phyloP scores from a whole-genome alignment of 805 yeast species.

The Lipomyces kockii region DNA sequence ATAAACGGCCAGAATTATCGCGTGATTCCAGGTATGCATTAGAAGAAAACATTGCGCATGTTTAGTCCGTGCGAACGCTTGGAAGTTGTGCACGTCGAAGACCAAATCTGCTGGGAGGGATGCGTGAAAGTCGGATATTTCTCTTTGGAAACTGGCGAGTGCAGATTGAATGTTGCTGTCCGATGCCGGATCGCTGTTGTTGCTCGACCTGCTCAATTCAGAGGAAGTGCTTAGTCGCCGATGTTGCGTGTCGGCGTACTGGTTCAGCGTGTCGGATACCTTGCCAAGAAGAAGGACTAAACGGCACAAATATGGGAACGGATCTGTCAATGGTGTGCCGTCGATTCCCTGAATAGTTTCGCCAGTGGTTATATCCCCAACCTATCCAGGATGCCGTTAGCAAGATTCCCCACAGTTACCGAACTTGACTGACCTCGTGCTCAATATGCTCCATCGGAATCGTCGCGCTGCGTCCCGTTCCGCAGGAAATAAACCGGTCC shows the following conservation, averaged over 20 bases:
- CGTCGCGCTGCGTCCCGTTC: constrained; percentile 40
- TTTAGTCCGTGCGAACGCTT: constrained; percentile 36
- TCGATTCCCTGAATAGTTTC: constrained; percentile 8
- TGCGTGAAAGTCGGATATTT: constrained; percentile 39
- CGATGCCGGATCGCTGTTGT: not conserved
- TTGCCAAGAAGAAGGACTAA: constrained; percentile 38
- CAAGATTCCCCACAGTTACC: not conserved
- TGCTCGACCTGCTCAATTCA: too few relatives aligned
- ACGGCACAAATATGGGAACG: constrained; percentile 41
- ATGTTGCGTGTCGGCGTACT: constrained; percentile 19
- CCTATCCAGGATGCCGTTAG: not conserved
- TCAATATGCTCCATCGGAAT: constrained; percentile 39
- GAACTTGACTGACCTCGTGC: constrained; percentile 19
- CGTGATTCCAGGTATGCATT: constrained; percentile 42
- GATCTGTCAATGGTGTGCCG: constrained; percentile 36
- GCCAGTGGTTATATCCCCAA: constrained; percentile 19
- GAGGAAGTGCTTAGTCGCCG: not conserved
- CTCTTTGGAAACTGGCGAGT: constrained; percentile 33
- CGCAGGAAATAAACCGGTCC: constrained; percentile 41
- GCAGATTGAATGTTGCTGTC: constrained; percentile 3
- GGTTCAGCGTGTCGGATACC: constrained; percentile 40
- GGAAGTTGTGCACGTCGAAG: constrained; percentile 41
- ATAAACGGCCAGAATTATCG: constrained; percentile 42
- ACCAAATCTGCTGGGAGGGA: constrained; percentile 39
- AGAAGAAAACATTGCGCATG: constrained; percentile 40